Conservation (phyloP, 805 yeast genomes). For the Hanseniaspora taiwanica region DNA sequence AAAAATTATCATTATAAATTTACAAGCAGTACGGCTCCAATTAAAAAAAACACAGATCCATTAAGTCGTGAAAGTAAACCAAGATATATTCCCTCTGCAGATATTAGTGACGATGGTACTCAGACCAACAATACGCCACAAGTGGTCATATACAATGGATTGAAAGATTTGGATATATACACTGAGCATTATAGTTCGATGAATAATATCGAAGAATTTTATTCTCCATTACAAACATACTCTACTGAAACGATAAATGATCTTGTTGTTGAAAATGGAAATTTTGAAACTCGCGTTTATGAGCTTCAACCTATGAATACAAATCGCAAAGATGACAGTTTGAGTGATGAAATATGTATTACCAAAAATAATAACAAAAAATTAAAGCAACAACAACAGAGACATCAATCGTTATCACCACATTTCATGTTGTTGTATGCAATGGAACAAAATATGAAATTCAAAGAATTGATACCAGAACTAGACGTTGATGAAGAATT, state of each 20-base stretch:
- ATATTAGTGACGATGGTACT: too few species aligned
- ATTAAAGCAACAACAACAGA: neutral
- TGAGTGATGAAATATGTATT: too few species aligned
- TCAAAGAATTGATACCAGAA: conserved; percentile 17
- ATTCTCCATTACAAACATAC: conserved; percentile 8
- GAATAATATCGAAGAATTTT: conserved; percentile 11
- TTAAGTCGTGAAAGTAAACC: neutral
- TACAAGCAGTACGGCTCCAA: neutral
- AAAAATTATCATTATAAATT: conserved; percentile 1
- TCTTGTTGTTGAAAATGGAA: too few species aligned
- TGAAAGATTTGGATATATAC: conserved; percentile 16
- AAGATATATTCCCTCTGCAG: neutral
- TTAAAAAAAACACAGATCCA: neutral
- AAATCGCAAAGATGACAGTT: too few species aligned
- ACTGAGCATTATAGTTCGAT: conserved; percentile 9
- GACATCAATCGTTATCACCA: conserved; percentile 17
- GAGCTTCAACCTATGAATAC: too few species aligned
- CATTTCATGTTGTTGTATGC: conserved; percentile 20
- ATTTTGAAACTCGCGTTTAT: too few species aligned
- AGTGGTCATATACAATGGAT: conserved; percentile 10
- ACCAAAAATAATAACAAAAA: too few species aligned
- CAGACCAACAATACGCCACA: conserved; percentile 8
- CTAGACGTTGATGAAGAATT: conserved; percentile 19
- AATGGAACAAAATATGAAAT: conserved; percentile 15
- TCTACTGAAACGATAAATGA: too few species aligned